phyloP scores from a whole-genome alignment of 2,329 filamentous ascomycete species.

The Hymenoscyphus fraxineus region DNA sequence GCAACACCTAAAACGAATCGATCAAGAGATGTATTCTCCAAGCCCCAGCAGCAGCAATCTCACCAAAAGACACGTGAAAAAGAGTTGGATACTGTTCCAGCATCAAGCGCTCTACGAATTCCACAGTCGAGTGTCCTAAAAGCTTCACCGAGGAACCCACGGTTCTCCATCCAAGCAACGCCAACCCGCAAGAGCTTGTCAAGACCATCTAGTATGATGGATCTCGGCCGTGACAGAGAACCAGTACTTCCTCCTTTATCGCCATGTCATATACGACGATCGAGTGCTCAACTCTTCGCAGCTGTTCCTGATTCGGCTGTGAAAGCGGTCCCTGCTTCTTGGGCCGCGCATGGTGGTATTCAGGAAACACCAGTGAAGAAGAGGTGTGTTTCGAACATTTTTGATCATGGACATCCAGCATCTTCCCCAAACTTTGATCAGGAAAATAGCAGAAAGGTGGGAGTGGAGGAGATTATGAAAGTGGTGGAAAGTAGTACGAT shows the following conservation, averaged over 20 bases:
- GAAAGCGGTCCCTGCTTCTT: constrained; percentile 12
- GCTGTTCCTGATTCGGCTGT: constrained; percentile 25
- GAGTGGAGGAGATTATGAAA: constrained; percentile 1
- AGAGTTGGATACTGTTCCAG: constrained; percentile 19
- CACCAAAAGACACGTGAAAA: constrained; percentile 15
- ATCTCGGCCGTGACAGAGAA: neutral
- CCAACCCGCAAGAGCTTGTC: constrained; percentile 24
- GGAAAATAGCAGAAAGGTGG: constrained; percentile 18
- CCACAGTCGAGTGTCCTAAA: constrained; percentile 26
- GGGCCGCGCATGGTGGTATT: constrained; percentile 16
- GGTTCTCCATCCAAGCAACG: constrained; percentile 31
- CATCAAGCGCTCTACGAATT: constrained; percentile 30
- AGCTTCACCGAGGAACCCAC: constrained; percentile 16
- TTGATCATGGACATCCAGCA: constrained; percentile 23
- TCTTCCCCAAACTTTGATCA: constrained; percentile 18
- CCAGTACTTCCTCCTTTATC: constrained; percentile 25
- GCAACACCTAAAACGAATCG: constrained; percentile 34
- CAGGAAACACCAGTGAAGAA: constrained; percentile 27
- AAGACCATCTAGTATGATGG: neutral
- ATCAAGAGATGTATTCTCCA: constrained; percentile 26
- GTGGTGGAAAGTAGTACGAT: neutral
- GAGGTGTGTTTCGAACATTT: neutral
- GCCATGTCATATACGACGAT: constrained; percentile 27
- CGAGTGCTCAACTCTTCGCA: constrained; percentile 29
- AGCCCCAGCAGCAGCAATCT: constrained; percentile 17